Conservation (phyloP, 179 eudicot genomes). For the Camellia oleifera region DNA sequence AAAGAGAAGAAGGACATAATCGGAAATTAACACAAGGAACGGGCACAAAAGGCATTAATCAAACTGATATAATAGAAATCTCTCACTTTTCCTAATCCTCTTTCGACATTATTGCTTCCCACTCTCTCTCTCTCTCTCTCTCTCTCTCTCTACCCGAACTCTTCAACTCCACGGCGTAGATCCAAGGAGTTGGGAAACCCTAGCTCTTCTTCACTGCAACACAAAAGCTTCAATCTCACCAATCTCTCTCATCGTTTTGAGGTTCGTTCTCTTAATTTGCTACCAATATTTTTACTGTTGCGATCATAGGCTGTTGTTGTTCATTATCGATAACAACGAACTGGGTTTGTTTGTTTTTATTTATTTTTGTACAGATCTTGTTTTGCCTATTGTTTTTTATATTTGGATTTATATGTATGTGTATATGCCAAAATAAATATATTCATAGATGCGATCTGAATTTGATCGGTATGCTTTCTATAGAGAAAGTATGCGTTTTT, state of each 20-base stretch:
- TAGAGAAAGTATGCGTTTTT: background rate
- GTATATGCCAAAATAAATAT: background rate
- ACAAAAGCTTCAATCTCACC: background rate
- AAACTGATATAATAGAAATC: background rate
- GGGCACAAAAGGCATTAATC: background rate
- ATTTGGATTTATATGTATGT: background rate
- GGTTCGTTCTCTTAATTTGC: background rate
- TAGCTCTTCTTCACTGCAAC: background rate
- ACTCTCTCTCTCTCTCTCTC: no score
- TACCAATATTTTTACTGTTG: background rate
- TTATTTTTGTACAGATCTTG: background rate
- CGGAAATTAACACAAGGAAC: background rate
- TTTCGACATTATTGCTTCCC: background rate
- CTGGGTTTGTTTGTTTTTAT: background rate
- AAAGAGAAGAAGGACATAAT: background rate
- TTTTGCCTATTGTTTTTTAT: background rate
- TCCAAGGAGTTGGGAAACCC: constrained; percentile 23
- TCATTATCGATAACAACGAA: background rate
- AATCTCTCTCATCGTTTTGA: background rate
- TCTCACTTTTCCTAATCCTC: background rate
- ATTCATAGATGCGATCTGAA: background rate
- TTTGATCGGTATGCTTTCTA: background rate
- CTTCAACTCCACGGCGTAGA: constrained; percentile 24
- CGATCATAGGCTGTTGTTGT: background rate
- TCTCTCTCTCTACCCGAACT: background rate